Evolutionary conservation across 2,329 filamentous ascomycete genomes (phyloP).

Genomic region (Ophiostoma ulmi): DNA sequence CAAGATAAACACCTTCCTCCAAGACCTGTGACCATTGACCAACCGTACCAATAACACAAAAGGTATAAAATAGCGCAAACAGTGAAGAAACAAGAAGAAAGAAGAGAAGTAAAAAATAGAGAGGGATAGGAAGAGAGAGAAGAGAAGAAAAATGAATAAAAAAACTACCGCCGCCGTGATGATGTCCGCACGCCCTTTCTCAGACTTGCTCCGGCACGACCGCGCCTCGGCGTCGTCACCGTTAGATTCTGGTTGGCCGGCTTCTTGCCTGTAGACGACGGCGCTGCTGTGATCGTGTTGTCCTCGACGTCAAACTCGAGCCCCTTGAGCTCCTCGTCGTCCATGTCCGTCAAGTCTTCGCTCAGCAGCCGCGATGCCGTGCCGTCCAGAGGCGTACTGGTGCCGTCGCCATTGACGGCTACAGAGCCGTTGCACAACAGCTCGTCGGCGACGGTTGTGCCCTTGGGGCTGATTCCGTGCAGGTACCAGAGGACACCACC

Average conservation of each 20-base stretch:
- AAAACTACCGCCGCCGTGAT: slow-evolving; percentile 32
- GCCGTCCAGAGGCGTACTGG: not conserved
- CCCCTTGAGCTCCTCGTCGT: slow-evolving; percentile 81
- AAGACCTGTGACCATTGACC: not conserved
- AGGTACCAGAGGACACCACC: slow-evolving; percentile 90
- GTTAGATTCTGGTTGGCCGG: slow-evolving; percentile 6
- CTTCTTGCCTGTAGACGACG: not conserved
- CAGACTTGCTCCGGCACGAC: slow-evolving; percentile 21
- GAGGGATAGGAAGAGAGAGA: not conserved
- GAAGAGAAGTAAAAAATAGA: not conserved
- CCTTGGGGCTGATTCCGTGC: slow-evolving; percentile 69
- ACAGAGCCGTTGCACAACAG: not conserved
- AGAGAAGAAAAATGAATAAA: slow-evolving; percentile 1
- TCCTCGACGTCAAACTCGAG: slow-evolving; percentile 53
- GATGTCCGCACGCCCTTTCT: slow-evolving; percentile 35
- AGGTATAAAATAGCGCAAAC: slow-evolving; percentile 3
- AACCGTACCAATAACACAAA: not conserved
- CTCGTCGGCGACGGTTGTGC: slow-evolving; percentile 58
- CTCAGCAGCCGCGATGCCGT: slow-evolving; percentile 53
- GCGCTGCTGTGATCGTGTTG: slow-evolving; percentile 39
- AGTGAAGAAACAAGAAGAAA: not conserved
- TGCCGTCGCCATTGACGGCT: not conserved
- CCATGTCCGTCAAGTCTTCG: slow-evolving; percentile 85
- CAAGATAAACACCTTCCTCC: not conserved
- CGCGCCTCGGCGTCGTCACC: slow-evolving; percentile 21